A percentile compares a stretch with the other conserved stretches of the same genome.
Conservation (phyloP, 2,329 filamentous ascomycete genomes). For the Cyanodermella asteris region DNA sequence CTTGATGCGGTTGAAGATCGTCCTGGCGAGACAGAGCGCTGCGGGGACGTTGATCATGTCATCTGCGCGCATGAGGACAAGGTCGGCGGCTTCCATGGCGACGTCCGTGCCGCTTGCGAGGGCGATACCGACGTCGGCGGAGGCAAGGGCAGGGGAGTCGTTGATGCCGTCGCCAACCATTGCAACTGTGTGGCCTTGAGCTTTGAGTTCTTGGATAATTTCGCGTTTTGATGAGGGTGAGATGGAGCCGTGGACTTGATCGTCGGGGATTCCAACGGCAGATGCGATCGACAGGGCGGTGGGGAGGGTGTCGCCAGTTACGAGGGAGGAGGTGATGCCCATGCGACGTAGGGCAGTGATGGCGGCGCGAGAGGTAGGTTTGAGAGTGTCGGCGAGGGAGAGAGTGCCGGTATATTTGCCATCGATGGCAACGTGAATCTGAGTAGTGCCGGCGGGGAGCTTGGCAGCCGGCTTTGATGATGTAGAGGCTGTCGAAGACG, state of each 20-base stretch:
- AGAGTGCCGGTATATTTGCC: constrained; percentile 60
- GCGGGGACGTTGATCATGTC: constrained; percentile 87
- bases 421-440: constrained; percentile 79
- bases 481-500: constrained; percentile 10
- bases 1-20: constrained; percentile 84
- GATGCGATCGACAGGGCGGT: constrained; percentile 69
- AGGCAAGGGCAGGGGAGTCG: constrained; percentile 84
- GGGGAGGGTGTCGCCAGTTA: constrained; percentile 75
- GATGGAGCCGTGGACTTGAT: constrained; percentile 66
- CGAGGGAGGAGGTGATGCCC: constrained; percentile 70
- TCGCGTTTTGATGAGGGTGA: constrained; percentile 78
- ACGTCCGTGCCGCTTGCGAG: constrained; percentile 87
- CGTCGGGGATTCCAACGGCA: constrained; percentile 54
- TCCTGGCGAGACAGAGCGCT: constrained; percentile 56
- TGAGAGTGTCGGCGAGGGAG: constrained; percentile 74
- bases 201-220: constrained; percentile 60
- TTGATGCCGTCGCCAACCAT: constrained; percentile 99
- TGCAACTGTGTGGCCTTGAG: constrained; percentile 53
- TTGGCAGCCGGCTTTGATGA: constrained; percentile 10
- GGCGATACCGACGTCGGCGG: constrained; percentile 79
- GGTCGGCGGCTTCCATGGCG: constrained; percentile 88
- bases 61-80: constrained; percentile 84
- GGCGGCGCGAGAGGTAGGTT: constrained; percentile 60
- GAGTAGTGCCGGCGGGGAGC: constrained; percentile 48
- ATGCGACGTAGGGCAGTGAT: constrained; percentile 66